Evolutionary conservation across 2,329 filamentous ascomycete species (phyloP), one percentile per base, ranked within the genome.

Genomic region (Cyphellophora attinorum): DNA sequence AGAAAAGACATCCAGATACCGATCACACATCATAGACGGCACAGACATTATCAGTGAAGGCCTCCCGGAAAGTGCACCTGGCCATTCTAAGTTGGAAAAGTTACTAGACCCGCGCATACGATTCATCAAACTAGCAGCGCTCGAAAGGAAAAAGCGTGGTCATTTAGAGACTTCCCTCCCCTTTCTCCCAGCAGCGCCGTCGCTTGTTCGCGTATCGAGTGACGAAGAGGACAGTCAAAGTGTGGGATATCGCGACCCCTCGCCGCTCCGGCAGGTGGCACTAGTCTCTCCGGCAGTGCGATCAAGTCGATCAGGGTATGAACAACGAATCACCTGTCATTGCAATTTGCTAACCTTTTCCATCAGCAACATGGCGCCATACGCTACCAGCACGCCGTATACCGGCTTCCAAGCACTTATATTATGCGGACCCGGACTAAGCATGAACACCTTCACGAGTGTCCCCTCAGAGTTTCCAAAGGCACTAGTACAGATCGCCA

Each of bases 391-490:
- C 31, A 48, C 53, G 47, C 50, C 54, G 14, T 45, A 51, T 21
- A 45, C 48, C 39, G 63, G 65, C 44, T 65, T 68, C 31, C 65
- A 68, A 43, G 64, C 64, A 32, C 47, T 69, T 14, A 62, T 69
- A 29, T 52, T 67, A 12, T 63, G 64, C 43, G 62, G 62, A 13
- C 65, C 65, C 29, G 65, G 65, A 19, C 59, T 65, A 14, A 65
- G 62, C 4, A 51, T 69, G 16, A 66, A 61, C 41, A 68, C 65
- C 1, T 67, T 69, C 43, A 68, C 64, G n/a, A 61, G 62, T 3
- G 61, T 61, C 14, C 61, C 64, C 1, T 59, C 62, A 39, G 63
- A 68, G 31, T 63, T 55, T 37, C 63, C 64, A n/a, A 67, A 67
- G 47, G 60, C 61, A 21, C 51, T 69, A 12, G 51, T 69, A n/a